Conservation (phyloP, 108 stramenopile species). For the Skeletonema grethae region DNA sequence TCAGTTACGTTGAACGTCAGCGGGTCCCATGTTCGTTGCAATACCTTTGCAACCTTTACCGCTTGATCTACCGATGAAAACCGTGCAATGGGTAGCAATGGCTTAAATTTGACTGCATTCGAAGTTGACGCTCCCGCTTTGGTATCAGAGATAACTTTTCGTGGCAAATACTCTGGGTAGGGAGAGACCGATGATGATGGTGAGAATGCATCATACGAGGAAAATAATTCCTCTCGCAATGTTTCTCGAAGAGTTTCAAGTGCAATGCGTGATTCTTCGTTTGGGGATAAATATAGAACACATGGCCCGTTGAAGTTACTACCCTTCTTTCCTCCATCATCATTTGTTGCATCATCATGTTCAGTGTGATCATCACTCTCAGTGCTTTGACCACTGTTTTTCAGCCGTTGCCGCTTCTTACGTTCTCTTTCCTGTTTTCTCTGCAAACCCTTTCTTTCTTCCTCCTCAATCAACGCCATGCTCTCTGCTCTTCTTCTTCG, state of each 20-base stretch:
- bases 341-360: constrained; percentile 13
- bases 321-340: constrained; percentile 33
- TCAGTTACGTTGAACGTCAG: constrained; percentile 69
- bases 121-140: background rate
- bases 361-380: constrained; percentile 4
- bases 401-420: constrained; percentile 22
- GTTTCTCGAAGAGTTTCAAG: constrained; percentile 55
- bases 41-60: constrained; percentile 61
- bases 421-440: constrained; percentile 44
- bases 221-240: constrained; percentile 44
- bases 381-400: constrained; percentile 1
- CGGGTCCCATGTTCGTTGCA: constrained; percentile 73
- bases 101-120: constrained; percentile 44
- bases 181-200: constrained; percentile 40
- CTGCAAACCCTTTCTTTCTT: constrained; percentile 52
- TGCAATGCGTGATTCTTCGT: constrained; percentile 54
- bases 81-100: constrained; percentile 66
- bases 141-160: constrained; percentile 29
- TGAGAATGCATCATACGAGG: constrained; percentile 52
- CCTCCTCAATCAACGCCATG: constrained; percentile 51
- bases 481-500: constrained; percentile 46
- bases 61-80: constrained; percentile 61
- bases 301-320: constrained; percentile 70
- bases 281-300: constrained; percentile 72
- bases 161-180: constrained; percentile 50